A percentile compares a stretch with the other conserved stretches of the same genome.
These are phyloP conservation scores for Globisporangium barbulae DNA, from an alignment of 352 stramenopile genomes.

Conservation along the genomic window DNA sequence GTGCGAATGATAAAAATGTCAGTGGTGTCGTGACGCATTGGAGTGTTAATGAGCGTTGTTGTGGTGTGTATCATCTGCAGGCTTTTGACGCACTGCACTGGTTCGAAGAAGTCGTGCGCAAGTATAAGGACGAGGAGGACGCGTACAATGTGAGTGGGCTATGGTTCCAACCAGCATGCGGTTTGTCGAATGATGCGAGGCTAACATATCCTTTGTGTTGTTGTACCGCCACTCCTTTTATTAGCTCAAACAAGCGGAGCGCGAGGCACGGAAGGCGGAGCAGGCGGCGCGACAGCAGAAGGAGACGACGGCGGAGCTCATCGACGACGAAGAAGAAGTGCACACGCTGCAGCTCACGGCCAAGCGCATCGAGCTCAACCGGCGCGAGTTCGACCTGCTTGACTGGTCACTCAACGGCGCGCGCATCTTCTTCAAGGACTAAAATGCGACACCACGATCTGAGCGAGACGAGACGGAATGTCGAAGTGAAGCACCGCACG, in stretches of 20 bases:
- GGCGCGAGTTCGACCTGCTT: constrained; percentile 87
- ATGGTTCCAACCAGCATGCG: background rate
- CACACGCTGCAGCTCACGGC: constrained; percentile 84
- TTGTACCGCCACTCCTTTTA: background rate
- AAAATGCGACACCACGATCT: constrained; percentile 5
- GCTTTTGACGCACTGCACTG: constrained; percentile 88
- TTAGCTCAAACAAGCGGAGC: constrained; percentile 80
- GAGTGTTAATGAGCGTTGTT: constrained; percentile 2
- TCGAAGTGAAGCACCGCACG: background rate
- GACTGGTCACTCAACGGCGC: constrained; percentile 90
- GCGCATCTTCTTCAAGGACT: constrained; percentile 92
- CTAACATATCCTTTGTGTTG: background rate
- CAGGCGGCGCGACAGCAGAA: constrained; percentile 78
- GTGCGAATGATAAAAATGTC: constrained; percentile 24
- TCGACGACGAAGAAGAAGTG: constrained; percentile 85
- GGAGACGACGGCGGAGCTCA: constrained; percentile 79
- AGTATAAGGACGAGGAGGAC: constrained; percentile 84
- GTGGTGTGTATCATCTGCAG: constrained; percentile 25
- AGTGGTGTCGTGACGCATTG: background rate
- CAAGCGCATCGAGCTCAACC: constrained; percentile 86
- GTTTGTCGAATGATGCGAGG: background rate
- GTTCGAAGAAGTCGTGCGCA: constrained; percentile 87
- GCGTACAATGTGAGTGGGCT: constrained; percentile 50
- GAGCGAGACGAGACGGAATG: background rate
- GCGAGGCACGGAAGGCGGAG: constrained; percentile 71